A percentile compares a stretch with the other conserved stretches of the same genome.
Evolutionary conservation across 202 grass and related monocot genomes (phyloP).

Genomic region (Setaria italica): DNA sequence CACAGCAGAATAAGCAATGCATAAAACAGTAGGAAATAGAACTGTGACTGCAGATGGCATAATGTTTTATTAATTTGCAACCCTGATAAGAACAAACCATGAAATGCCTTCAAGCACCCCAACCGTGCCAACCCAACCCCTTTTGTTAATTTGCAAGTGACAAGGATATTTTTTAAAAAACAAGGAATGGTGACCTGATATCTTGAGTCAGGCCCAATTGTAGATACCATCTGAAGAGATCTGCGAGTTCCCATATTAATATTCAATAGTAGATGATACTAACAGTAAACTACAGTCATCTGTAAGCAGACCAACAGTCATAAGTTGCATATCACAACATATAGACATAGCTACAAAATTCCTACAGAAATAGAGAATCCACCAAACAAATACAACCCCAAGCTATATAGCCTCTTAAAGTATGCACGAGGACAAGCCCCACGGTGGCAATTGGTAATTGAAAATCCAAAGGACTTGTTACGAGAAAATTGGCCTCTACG

Average conservation of each 20-base stretch:
- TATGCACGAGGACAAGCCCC: not conserved
- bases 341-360: conserved; percentile 4
- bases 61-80: not conserved
- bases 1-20: conserved; percentile 20
- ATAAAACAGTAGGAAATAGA: conserved; percentile 28
- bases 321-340: conserved; percentile 14
- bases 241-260: conserved; percentile 81
- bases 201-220: conserved; percentile 70
- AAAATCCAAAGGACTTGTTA: not conserved
- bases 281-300: conserved; percentile 20
- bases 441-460: not conserved
- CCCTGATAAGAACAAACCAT: conserved; percentile 16
- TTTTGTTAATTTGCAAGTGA: conserved; percentile 36
- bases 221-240: conserved; percentile 75
- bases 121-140: not conserved
- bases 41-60: not conserved
- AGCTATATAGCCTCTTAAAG: not conserved
- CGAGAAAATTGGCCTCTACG: not conserved
- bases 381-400: not conserved
- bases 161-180: not conserved
- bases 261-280: conserved; percentile 69
- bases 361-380: not conserved
- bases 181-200: conserved; percentile 68
- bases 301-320: conserved; percentile 20
- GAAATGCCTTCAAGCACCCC: conserved; percentile 22